Percentiles rank a stretch among this genome's conserved stretches.
Evolutionary conservation across 2,329 filamentous ascomycete genomes (phyloP).

Genomic region (Zelopaecilomyces penicillatus): DNA sequence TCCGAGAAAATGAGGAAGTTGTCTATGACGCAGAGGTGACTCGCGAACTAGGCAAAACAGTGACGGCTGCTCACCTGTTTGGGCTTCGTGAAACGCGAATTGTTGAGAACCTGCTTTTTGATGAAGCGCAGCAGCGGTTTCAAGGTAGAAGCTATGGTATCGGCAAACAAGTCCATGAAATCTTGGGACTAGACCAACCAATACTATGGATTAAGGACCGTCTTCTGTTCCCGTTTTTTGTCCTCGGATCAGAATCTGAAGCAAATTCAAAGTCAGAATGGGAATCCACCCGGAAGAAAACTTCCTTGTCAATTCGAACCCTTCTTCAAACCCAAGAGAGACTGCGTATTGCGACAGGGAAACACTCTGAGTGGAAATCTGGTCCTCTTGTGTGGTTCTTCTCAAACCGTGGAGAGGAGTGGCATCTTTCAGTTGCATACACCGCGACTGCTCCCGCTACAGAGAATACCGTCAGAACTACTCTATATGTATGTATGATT

Average conservation of each 20-base stretch:
- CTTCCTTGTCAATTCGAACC: conserved; percentile 9
- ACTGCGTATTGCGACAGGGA: background rate
- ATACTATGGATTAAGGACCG: background rate
- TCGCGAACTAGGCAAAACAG: too few relatives aligned
- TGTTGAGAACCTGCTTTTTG: background rate
- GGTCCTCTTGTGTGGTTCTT: background rate
- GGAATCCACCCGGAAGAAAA: conserved; percentile 6
- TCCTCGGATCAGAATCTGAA: conserved; percentile 10
- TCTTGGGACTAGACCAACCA: background rate
- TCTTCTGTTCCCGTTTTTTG: conserved; percentile 9
- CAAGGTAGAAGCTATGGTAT: background rate
- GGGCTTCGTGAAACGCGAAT: background rate
- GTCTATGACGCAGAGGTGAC: too few relatives aligned
- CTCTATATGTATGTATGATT: too few relatives aligned
- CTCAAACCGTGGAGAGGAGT: background rate
- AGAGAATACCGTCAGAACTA: too few relatives aligned
- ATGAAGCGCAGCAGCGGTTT: background rate
- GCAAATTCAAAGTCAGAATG: conserved; percentile 2
- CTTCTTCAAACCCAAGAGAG: conserved; percentile 7
- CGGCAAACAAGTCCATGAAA: background rate
- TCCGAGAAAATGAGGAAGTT: too few relatives aligned
- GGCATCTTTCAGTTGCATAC: background rate
- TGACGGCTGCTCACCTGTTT: too few relatives aligned
- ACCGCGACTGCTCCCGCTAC: too few relatives aligned
- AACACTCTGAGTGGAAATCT: background rate